Evolutionary conservation across 176 grass and related monocot species (phyloP).

Genomic region (Aegilops speltoides): DNA sequence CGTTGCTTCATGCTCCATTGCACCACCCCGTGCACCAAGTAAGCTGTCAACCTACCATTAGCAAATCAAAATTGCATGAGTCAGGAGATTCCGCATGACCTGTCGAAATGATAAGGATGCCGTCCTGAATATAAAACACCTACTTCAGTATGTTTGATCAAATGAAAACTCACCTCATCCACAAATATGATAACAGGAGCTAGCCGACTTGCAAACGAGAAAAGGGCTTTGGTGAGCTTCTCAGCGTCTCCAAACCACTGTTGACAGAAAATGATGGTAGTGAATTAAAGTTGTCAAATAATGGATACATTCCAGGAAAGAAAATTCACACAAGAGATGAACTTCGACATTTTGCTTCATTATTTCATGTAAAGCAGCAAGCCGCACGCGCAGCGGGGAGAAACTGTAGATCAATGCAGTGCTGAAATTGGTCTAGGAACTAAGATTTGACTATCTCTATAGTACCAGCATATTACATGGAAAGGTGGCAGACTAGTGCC

Average conservation of each 20-base stretch:
- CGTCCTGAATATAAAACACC: constrained; percentile 1
- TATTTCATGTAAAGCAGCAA: constrained; percentile 20
- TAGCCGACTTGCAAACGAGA: constrained; percentile 87
- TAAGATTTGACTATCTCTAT: constrained; percentile 1
- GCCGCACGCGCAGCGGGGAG: background rate
- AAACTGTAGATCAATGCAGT: background rate
- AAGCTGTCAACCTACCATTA: constrained; percentile 78
- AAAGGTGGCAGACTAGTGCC: background rate
- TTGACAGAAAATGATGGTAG: constrained; percentile 37
- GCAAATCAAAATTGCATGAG: constrained; percentile 23
- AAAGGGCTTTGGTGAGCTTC: constrained; percentile 93
- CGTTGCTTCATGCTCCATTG: constrained; percentile 79
- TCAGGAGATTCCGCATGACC: constrained; percentile 8
- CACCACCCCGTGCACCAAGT: constrained; percentile 87
- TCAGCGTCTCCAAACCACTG: constrained; percentile 99
- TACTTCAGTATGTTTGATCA: background rate
- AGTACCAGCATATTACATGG: constrained; percentile 10
- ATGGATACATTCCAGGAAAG: background rate
- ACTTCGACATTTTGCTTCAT: constrained; percentile 5
- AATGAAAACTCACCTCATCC: constrained; percentile 68
- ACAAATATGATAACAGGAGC: constrained; percentile 97
- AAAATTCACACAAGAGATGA: background rate
- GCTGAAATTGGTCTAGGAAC: constrained; percentile 10
- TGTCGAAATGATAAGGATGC: constrained; percentile 1
- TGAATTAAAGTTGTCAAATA: background rate